Conservation (phyloP, 768 basidiomycete species). For the Fomitopsis pulvina region DNA sequence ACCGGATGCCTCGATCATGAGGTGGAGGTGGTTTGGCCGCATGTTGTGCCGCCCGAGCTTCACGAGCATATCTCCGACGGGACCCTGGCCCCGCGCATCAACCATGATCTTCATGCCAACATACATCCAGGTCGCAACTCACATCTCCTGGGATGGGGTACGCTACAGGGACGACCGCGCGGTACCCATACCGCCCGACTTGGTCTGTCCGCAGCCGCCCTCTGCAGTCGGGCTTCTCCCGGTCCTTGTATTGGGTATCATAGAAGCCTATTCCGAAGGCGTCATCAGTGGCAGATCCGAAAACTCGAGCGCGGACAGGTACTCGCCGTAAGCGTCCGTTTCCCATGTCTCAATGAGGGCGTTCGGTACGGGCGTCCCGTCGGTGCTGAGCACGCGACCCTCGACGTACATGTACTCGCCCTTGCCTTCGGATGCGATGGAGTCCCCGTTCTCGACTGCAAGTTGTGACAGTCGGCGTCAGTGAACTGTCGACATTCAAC, state of each 20-base stretch:
- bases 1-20: constrained; percentile 65
- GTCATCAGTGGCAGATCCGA: constrained; percentile 15
- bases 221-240: constrained; percentile 62
- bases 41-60: constrained; percentile 62
- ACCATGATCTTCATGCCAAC: constrained; percentile 1
- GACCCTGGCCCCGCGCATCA: constrained; percentile 37
- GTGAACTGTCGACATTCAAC: constrained; percentile 23
- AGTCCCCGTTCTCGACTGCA: constrained; percentile 59
- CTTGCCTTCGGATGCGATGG: constrained; percentile 84
- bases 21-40: constrained; percentile 77
- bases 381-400: constrained; percentile 53
- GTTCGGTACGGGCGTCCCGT: constrained; percentile 56
- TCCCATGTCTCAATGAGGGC: constrained; percentile 83
- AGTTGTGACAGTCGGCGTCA: constrained; percentile 4
- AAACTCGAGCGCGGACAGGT: constrained; percentile 1
- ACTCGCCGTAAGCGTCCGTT: constrained; percentile 55
- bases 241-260: constrained; percentile 46
- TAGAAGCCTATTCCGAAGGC: constrained; percentile 25
- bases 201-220: constrained; percentile 53
- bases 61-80: constrained; percentile 58
- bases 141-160: constrained; percentile 77
- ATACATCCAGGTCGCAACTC: constrained; percentile 13
- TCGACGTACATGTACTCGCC: constrained; percentile 81
- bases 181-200: constrained; percentile 63
- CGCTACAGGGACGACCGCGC: constrained; percentile 62